Evolutionary conservation across 2,329 filamentous ascomycete species (phyloP).

Genomic region (Aspergillus thermomutatus): DNA sequence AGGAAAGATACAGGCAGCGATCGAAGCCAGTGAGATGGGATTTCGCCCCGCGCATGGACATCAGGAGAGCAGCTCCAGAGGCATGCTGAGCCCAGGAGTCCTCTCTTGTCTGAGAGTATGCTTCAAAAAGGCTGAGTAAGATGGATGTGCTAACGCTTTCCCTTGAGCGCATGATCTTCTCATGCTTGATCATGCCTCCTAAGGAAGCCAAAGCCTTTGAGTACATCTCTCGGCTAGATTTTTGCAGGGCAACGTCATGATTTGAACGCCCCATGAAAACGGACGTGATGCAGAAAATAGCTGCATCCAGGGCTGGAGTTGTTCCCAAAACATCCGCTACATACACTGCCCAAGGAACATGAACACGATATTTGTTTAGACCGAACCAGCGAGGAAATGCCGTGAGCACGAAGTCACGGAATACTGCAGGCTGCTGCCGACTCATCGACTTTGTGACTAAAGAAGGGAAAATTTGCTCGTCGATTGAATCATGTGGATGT

Average conservation of each 20-base stretch:
- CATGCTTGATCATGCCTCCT: conserved; percentile 24
- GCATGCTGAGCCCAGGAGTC: conserved; percentile 34
- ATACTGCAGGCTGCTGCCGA: conserved; percentile 21
- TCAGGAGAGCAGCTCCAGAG: conserved; percentile 28
- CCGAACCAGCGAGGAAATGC: conserved; percentile 22
- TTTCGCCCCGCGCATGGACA: conserved; percentile 29
- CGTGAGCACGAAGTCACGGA: conserved; percentile 23
- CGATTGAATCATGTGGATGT: conserved; percentile 14
- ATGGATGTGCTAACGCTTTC: conserved; percentile 34
- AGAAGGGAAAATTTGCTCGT: conserved; percentile 20
- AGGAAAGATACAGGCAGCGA: conserved; percentile 31
- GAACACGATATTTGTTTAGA: conserved; percentile 22
- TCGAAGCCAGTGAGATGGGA: conserved; percentile 30
- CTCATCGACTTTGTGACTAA: conserved; percentile 20
- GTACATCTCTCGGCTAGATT: conserved; percentile 29
- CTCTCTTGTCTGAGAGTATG: conserved; percentile 30
- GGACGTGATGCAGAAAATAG: conserved; percentile 27
- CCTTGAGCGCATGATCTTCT: conserved; percentile 20
- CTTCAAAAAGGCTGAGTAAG: conserved; percentile 33
- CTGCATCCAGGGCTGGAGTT: conserved; percentile 21
- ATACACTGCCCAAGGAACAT: conserved; percentile 20
- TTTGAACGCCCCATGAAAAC: conserved; percentile 27
- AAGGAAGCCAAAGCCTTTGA: conserved; percentile 28
- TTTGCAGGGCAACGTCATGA: conserved; percentile 19
- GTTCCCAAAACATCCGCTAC: conserved; percentile 17